Evolutionary conservation across 1,139 yeast genomes (phyloP).

Genomic region (Pneumocystis jirovecii): DNA sequence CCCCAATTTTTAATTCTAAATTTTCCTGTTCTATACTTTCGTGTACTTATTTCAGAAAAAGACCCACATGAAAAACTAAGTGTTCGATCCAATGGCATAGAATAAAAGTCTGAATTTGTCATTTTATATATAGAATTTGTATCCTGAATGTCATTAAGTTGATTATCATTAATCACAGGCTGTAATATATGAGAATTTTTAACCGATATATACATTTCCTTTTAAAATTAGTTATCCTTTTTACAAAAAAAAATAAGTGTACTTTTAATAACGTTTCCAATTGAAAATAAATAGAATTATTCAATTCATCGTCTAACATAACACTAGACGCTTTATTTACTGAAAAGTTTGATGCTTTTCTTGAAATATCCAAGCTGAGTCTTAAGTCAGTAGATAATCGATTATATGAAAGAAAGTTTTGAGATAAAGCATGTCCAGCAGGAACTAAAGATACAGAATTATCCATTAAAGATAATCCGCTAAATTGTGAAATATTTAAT

Average conservation of each 20-base stretch:
- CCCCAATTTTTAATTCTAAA: background rate
- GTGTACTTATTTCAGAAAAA: background rate
- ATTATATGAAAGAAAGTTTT: background rate
- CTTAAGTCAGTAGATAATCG: background rate
- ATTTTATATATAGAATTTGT: background rate
- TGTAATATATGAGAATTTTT: slow-evolving; percentile 10
- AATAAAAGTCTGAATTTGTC: background rate
- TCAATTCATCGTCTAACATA: background rate
- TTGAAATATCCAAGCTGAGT: background rate
- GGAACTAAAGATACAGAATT: background rate
- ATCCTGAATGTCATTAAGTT: background rate
- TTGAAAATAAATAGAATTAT: background rate
- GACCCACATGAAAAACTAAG: background rate
- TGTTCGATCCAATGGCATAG: background rate
- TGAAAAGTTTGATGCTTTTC: background rate
- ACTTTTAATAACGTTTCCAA: background rate
- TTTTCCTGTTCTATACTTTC: background rate
- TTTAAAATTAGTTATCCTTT: background rate
- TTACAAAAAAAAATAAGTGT: background rate
- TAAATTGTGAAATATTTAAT: background rate
- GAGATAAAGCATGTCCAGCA: background rate
- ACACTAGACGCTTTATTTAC: background rate
- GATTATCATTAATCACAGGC: background rate
- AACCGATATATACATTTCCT: slow-evolving; percentile 10
- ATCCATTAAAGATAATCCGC: background rate